These are phyloP conservation scores for Teratosphaeriaceae sp. DNA, from an alignment of 2,329 filamentous ascomycete genomes.

Conservation along the genomic window DNA sequence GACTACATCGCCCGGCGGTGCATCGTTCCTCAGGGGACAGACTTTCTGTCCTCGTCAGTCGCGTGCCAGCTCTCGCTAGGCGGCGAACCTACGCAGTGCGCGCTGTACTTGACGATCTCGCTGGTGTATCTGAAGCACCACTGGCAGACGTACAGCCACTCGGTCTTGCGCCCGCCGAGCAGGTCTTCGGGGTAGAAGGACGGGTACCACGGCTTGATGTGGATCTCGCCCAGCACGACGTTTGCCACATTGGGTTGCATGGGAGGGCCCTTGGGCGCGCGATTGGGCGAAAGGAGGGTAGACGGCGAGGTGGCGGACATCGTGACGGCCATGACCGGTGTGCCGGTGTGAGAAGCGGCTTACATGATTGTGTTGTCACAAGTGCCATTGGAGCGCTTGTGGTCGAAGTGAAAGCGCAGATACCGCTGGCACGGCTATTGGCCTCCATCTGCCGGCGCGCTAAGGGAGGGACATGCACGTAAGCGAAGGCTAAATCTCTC, in stretches of 20 bases:
- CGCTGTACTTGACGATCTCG: conserved; percentile 42
- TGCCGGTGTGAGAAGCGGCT: not conserved
- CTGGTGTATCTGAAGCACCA: conserved; percentile 91
- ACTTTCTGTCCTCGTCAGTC: conserved; percentile 33
- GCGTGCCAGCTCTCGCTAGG: not conserved
- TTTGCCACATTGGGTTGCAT: conserved; percentile 73
- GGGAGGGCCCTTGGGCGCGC: conserved; percentile 15
- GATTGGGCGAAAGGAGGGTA: conserved; percentile 14
- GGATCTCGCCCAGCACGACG: conserved; percentile 75
- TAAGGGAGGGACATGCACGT: too few species aligned
- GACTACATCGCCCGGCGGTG: conserved; percentile 63
- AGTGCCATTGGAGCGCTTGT: too few species aligned
- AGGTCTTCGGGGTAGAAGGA: conserved; percentile 75
- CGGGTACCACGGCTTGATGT: conserved; percentile 87
- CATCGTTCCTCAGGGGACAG: conserved; percentile 34
- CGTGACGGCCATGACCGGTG: conserved; percentile 12
- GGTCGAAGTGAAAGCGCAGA: too few species aligned
- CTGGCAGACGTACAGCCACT: conserved; percentile 74
- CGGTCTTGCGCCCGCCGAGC: conserved; percentile 35
- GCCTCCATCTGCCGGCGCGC: too few species aligned
- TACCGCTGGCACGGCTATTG: too few species aligned
- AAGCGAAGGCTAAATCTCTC: too few species aligned
- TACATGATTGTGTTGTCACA: not conserved
- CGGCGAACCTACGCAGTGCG: conserved; percentile 35
- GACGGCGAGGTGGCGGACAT: conserved; percentile 8